Evolutionary conservation across 2,329 filamentous ascomycete genomes (phyloP).

Genomic region (Huntiella decipiens): DNA sequence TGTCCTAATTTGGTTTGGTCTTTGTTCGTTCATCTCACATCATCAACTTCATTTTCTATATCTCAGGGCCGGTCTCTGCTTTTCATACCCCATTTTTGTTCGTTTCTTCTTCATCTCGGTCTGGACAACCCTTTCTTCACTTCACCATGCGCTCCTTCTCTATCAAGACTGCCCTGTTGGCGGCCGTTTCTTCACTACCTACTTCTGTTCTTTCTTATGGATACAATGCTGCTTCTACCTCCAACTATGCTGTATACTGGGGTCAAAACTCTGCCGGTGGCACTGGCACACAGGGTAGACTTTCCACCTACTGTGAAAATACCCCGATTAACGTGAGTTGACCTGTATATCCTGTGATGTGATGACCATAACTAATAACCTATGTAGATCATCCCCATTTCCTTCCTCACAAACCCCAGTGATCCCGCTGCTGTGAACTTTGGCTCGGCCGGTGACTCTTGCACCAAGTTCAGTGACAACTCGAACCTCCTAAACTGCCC

Average conservation of each 20-base stretch:
- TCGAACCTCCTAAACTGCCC: slow-evolving; percentile 41
- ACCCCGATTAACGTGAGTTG: slow-evolving; percentile 26
- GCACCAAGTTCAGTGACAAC: slow-evolving; percentile 34
- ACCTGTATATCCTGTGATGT: background rate
- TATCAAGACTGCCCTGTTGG: background rate
- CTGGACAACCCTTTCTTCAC: no score
- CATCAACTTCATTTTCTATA: no score
- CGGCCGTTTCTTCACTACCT: slow-evolving; percentile 14
- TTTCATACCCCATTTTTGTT: no score
- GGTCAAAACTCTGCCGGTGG: slow-evolving; percentile 26
- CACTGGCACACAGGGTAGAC: slow-evolving; percentile 29
- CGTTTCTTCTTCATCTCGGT: no score
- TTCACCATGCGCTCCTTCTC: no score
- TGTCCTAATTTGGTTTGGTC: no score
- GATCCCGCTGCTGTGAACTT: slow-evolving; percentile 40
- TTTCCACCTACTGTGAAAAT: slow-evolving; percentile 39
- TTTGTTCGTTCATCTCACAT: no score
- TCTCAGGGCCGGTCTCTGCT: no score
- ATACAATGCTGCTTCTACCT: slow-evolving; percentile 23
- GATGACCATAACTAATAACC: background rate
- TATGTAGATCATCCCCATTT: slow-evolving; percentile 30
- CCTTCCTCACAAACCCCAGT: slow-evolving; percentile 41
- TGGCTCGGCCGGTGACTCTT: slow-evolving; percentile 42
- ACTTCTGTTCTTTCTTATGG: slow-evolving; percentile 18
- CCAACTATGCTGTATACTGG: slow-evolving; percentile 50